phyloP scores from a whole-genome alignment of 2,329 filamentous ascomycete genomes.

The Capronia coronata region DNA sequence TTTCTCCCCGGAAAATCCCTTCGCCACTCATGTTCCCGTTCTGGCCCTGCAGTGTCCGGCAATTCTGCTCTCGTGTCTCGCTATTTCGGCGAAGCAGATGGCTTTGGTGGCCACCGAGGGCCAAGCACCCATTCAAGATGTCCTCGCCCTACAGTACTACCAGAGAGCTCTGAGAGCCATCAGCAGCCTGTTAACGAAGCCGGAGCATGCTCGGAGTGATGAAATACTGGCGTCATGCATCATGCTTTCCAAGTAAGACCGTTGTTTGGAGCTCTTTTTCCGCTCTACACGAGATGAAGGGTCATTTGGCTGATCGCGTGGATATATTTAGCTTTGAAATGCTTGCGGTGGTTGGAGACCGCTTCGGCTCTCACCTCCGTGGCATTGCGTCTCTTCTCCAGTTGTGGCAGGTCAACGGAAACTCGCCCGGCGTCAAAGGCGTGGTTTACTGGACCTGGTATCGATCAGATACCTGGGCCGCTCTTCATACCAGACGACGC shows the following conservation, averaged over 20 bases:
- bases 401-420: slow-evolving; percentile 4
- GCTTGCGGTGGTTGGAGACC: slow-evolving; percentile 1
- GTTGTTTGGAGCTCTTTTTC: not conserved
- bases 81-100: slow-evolving; percentile 1
- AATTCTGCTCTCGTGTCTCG: slow-evolving; percentile 3
- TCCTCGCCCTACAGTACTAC: not conserved
- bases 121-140: not conserved
- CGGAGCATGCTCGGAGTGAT: slow-evolving; percentile 3
- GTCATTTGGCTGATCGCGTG: too few relatives aligned
- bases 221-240: slow-evolving; percentile 8
- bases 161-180: slow-evolving; percentile 3
- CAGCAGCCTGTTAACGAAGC: slow-evolving; percentile 1
- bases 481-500: slow-evolving; percentile 4
- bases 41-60: slow-evolving; percentile 3
- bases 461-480: slow-evolving; percentile 6
- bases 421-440: slow-evolving; percentile 1
- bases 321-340: slow-evolving; percentile 2
- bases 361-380: slow-evolving; percentile 3
- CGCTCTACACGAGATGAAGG: too few relatives aligned
- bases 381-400: slow-evolving; percentile 2
- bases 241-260: slow-evolving; percentile 6
- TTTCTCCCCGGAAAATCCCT: slow-evolving; percentile 4
- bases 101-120: not conserved
- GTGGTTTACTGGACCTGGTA: slow-evolving; percentile 6
- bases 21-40: slow-evolving; percentile 1